Conservation (phyloP, 1,139 yeast species). For the Debaryomyces sp. region DNA sequence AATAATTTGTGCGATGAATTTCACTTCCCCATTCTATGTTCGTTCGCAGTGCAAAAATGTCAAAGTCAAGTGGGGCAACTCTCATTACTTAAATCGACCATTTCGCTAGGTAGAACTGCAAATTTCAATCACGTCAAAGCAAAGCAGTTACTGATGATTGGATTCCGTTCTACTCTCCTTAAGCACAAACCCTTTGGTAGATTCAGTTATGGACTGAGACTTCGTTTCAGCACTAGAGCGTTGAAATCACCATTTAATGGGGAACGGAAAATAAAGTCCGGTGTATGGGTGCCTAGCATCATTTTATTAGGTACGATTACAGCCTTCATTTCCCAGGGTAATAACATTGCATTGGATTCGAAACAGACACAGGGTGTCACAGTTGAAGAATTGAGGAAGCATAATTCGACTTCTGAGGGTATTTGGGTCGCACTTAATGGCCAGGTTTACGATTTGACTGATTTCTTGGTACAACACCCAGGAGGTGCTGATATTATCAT, state of each 20-base stretch:
- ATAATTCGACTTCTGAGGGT: conserved; percentile 16
- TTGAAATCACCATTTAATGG: neutral
- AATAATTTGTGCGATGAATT: neutral
- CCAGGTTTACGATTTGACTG: conserved; percentile 32
- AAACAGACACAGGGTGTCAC: conserved; percentile 5
- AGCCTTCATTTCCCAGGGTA: neutral
- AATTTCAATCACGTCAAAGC: neutral
- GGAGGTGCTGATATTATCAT: conserved; percentile 29
- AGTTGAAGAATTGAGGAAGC: conserved; percentile 17
- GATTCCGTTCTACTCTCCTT: neutral
- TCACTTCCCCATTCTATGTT: neutral
- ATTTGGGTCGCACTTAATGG: conserved; percentile 31
- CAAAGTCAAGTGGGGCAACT: neutral
- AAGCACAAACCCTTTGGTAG: neutral
- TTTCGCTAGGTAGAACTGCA: neutral
- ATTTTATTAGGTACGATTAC: neutral
- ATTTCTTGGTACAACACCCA: conserved; percentile 27
- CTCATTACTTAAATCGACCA: neutral
- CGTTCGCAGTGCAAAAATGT: neutral
- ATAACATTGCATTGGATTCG: neutral
- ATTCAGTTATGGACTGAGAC: neutral
- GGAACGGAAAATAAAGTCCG: neutral
- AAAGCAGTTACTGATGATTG: neutral
- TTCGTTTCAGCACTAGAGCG: neutral
- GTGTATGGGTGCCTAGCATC: neutral